Percentiles rank a stretch among this genome's conserved stretches.
phyloP scores from a whole-genome alignment of 768 basidiomycete species.

The Naganishia kalamii region DNA sequence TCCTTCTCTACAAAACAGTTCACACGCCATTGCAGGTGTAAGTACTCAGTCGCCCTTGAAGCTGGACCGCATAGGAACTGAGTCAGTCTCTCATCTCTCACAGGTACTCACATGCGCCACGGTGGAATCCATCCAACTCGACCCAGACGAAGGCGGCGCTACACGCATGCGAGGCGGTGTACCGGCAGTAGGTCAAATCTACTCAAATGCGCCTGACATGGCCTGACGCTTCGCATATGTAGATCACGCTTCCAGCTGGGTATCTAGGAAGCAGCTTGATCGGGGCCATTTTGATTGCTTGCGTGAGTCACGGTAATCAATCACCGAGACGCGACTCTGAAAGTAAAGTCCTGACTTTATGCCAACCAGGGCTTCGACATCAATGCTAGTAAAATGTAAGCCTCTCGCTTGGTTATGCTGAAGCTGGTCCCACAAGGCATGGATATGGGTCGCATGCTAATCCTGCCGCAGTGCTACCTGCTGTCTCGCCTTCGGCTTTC shows the following conservation, averaged over 20 bases:
- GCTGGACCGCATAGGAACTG: conserved; percentile 17
- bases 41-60: conserved; percentile 7
- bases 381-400: conserved; percentile 42
- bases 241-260: conserved; percentile 45
- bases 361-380: conserved; percentile 41
- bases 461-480: conserved; percentile 29
- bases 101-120: conserved; percentile 24
- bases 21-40: conserved; percentile 45
- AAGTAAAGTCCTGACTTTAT: background rate
- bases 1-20: conserved; percentile 21
- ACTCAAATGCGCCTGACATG: background rate
- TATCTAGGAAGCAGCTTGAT: conserved; percentile 45
- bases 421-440: background rate
- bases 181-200: conserved; percentile 34
- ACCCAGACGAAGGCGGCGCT: conserved; percentile 46
- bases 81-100: conserved; percentile 27
- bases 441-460: background rate
- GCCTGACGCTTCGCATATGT: background rate
- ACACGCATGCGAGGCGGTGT: conserved; percentile 47
- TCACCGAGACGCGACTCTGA: background rate
- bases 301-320: conserved; percentile 22
- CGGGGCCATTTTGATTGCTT: conserved; percentile 40
- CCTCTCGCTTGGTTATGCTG: background rate
- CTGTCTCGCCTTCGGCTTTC: conserved; percentile 38
- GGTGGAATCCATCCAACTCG: conserved; percentile 32